Evolutionary conservation across 495 filamentous ascomycete species (phyloP).

Genomic region (Trichocladium antarcticum): DNA sequence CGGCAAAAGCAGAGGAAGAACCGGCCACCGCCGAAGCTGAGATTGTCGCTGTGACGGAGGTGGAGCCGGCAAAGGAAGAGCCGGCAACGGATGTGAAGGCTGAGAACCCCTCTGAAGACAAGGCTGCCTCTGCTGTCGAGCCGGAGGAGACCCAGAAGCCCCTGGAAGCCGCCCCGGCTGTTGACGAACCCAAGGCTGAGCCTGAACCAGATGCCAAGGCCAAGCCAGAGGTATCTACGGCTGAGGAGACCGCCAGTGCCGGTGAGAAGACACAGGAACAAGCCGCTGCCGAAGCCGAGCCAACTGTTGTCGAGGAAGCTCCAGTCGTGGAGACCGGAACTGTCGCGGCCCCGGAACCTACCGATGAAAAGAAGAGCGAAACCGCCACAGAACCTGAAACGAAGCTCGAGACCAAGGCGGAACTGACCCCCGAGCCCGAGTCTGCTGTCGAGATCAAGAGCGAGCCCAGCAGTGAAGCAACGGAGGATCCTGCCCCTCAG

Average conservation of each 20-base stretch:
- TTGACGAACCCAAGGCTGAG: background rate
- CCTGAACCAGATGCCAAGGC: background rate
- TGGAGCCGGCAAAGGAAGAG: background rate
- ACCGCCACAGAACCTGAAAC: background rate
- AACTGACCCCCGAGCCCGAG: background rate
- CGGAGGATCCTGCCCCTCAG: background rate
- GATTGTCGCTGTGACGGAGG: background rate
- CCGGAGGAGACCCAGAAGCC: slow-evolving; percentile 2
- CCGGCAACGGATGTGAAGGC: background rate
- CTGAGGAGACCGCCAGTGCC: background rate
- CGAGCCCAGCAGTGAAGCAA: too few species aligned
- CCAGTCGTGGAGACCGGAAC: background rate
- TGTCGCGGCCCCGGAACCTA: background rate
- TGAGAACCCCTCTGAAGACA: background rate
- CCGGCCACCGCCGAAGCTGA: background rate
- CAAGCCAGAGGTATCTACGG: too few species aligned
- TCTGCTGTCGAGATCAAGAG: background rate
- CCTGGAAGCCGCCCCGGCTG: background rate
- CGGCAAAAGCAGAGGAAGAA: background rate
- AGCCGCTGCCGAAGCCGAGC: background rate
- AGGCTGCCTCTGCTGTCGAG: background rate
- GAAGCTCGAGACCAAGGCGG: background rate
- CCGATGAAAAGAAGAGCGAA: background rate
- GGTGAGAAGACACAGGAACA: background rate
- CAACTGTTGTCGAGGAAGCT: background rate